Evolutionary conservation across 768 basidiomycete genomes (phyloP).

Genomic region (Lactarius sp.): DNA sequence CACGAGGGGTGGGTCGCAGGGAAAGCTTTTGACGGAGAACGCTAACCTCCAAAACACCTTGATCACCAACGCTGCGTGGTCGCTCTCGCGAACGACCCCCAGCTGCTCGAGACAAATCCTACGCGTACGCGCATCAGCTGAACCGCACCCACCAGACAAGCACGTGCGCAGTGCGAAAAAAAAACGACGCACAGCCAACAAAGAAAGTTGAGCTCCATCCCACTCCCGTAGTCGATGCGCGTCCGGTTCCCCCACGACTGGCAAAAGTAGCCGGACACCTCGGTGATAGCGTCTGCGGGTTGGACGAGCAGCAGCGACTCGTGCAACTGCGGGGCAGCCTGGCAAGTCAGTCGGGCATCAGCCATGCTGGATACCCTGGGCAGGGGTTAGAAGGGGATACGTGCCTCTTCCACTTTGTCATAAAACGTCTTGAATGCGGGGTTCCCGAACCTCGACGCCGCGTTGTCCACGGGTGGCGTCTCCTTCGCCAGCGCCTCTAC

Average conservation of each 20-base stretch:
- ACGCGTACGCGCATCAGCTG: not conserved
- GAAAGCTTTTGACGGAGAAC: too few species aligned
- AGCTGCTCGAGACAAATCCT: slow-evolving; percentile 81
- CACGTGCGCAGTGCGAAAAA: not conserved
- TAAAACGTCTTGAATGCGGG: slow-evolving; percentile 93
- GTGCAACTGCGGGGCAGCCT: slow-evolving; percentile 42
- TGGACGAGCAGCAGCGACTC: slow-evolving; percentile 52
- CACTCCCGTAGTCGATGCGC: slow-evolving; percentile 98
- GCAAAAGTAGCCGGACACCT: slow-evolving; percentile 74
- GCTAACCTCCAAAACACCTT: slow-evolving; percentile 82
- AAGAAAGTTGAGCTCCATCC: slow-evolving; percentile 97
- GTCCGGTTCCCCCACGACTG: slow-evolving; percentile 90
- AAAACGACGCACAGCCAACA: slow-evolving; percentile 79
- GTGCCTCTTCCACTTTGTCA: slow-evolving; percentile 70
- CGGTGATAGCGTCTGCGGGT: slow-evolving; percentile 52
- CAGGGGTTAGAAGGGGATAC: slow-evolving; percentile 9
- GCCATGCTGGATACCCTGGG: not conserved
- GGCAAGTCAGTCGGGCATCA: not conserved
- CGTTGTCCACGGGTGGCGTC: slow-evolving; percentile 86
- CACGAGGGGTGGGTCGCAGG: not conserved
- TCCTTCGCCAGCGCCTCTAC: slow-evolving; percentile 61
- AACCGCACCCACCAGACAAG: not conserved
- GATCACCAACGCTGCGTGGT: slow-evolving; percentile 72
- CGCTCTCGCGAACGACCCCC: slow-evolving; percentile 54
- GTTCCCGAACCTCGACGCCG: slow-evolving; percentile 91